Conservation (phyloP, 1,284 basidiomycete genomes). For the Cystodermella granulosa region DNA sequence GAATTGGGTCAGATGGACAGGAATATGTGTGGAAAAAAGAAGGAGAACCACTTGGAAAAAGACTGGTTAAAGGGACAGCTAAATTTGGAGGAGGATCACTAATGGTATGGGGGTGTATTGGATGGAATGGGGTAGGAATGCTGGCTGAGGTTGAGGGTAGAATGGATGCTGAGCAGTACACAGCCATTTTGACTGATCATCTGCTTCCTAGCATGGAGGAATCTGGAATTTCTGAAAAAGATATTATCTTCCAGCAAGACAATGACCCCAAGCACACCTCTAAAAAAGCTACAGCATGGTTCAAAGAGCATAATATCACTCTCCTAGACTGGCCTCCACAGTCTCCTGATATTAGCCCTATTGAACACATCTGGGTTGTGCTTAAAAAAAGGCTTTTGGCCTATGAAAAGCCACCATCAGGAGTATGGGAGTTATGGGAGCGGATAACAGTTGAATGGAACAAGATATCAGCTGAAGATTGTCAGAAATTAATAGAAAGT, state of each 20-base stretch:
- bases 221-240: conserved; percentile 1
- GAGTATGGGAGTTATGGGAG: conserved; percentile 26
- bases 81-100: conserved; percentile 9
- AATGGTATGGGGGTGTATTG: conserved; percentile 10
- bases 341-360: conserved; percentile 38
- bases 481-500: conserved; percentile 13
- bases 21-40: conserved; percentile 4
- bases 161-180: conserved; percentile 1
- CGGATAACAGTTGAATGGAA: conserved; percentile 20
- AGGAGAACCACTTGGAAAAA: conserved; percentile 3
- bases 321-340: conserved; percentile 33
- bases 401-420: conserved; percentile 17
- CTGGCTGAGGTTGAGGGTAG: conserved; percentile 6
- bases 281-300: conserved; percentile 26
- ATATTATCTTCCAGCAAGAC: conserved; percentile 9
- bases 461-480: conserved; percentile 10
- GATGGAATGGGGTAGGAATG: conserved; percentile 1
- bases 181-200: conserved; percentile 1
- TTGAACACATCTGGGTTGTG: conserved; percentile 36
- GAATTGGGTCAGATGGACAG: conserved; percentile 7
- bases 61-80: conserved; percentile 6
- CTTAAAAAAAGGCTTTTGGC: conserved; percentile 21
- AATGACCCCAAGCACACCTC: conserved; percentile 34
- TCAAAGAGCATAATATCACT: conserved; percentile 28
- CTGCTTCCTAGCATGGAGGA: conserved; percentile 2